Base-by-base conservation (phyloP, 1,284 basidiomycete genomes). In the Melampsora americana region DNA sequence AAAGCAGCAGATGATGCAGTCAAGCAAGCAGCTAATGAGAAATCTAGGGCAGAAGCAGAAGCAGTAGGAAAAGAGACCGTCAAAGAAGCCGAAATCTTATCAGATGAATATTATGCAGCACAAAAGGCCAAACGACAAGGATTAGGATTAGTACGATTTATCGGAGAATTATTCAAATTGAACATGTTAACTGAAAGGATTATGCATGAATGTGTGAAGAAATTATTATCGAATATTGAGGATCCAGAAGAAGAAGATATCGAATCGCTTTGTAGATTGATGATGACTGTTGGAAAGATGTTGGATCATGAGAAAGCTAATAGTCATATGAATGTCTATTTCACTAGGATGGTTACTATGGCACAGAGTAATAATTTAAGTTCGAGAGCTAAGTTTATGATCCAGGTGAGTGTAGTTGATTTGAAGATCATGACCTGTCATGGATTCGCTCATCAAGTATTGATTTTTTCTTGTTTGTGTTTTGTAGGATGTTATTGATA, bases 171-270 rank as follows among this genome's bases (percentile, higher is more conserved):
- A 77, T 98, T 94, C 90, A 97, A 97, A 86, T 86, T 97, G 50
- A 90, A 90, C 84, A 95, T 96, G 92, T 86, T 96, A 72, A 93
- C 92, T 62, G 92, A 93, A 84, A 89, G 91, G 79, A 95, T 95
- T 84, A 97, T 99, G 90, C 91, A 94, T 84, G 90, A 93, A 82
- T 98, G 95, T 86, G 90, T 98, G 82, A 92, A 94, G 87, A 93
- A 94, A 84, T 87, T 98, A 7, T 86, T 98, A 32, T 88, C 90
- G 78, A 96, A 97, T 82, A 90, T 95, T 77, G 90, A 92, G 78
- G 92, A 92, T 81, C 95, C 95, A 0, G 93, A 97, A 82, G 95
- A 98, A 84, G 95, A 97, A 84, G 94, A 98, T 82, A 92, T 98
- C 79, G 95, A 98, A 86, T 93, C 90, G 66, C 87, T 97, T 78